phyloP scores from a whole-genome alignment of 805 yeast genomes.

The Huiozyma naganishii region DNA sequence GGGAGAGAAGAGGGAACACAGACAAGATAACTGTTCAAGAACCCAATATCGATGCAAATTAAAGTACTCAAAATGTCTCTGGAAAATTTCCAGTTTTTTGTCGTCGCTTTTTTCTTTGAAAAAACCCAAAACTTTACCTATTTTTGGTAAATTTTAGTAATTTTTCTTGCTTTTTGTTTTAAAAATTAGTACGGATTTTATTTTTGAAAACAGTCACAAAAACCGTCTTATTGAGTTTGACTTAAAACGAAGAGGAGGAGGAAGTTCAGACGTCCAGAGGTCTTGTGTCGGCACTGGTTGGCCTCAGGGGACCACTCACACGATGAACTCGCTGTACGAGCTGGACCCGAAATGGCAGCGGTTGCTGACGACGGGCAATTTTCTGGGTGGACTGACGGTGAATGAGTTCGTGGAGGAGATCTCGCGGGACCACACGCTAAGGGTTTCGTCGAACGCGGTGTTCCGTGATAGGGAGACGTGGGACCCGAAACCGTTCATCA shows the following conservation, averaged over 20 bases:
- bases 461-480: slow-evolving; percentile 1
- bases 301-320: not conserved
- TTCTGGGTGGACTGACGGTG: slow-evolving; percentile 58
- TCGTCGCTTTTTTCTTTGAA: not conserved
- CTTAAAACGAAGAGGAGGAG: not conserved
- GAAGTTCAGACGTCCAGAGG: not conserved
- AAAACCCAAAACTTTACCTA: not conserved
- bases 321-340: slow-evolving; percentile 41
- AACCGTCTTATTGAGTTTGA: no score
- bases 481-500: slow-evolving; percentile 90
- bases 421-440: slow-evolving; percentile 45
- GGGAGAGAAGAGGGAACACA: not conserved
- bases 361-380: slow-evolving; percentile 49
- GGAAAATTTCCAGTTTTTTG: no score
- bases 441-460: slow-evolving; percentile 5
- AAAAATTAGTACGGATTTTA: not conserved
- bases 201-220: not conserved
- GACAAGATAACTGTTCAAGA: not conserved
- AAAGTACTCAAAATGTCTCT: not conserved
- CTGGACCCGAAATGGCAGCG: slow-evolving; percentile 52
- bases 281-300: not conserved
- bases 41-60: not conserved
- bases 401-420: slow-evolving; percentile 73
- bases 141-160: not conserved
- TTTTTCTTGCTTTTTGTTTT: no score